phyloP scores from a whole-genome alignment of 441 rosid genomes.

The Hura crepitans region DNA sequence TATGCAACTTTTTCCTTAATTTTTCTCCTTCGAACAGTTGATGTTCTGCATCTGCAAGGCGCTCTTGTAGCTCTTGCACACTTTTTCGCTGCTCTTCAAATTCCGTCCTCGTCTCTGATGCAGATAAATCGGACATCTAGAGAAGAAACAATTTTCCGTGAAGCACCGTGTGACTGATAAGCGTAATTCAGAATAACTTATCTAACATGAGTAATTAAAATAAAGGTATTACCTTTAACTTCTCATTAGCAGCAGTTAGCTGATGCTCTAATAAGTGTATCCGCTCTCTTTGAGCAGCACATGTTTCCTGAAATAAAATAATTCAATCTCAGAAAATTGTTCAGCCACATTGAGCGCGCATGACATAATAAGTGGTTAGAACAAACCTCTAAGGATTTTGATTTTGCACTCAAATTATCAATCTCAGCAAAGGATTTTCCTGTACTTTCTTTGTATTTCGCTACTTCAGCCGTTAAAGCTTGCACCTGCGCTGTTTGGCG shows the following conservation, averaged over 20 bases:
- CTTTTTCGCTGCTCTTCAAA: conserved; percentile 52
- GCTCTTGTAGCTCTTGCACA: conserved; percentile 46
- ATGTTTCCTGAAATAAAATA: conserved; percentile 55
- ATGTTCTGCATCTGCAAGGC: conserved; percentile 59
- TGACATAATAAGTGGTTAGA: neutral
- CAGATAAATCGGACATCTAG: conserved; percentile 61
- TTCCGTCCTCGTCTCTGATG: conserved; percentile 45
- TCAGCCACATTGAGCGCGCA: neutral
- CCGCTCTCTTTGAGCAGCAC: conserved; percentile 75
- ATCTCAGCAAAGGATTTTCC: conserved; percentile 72
- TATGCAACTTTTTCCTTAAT: conserved; percentile 82
- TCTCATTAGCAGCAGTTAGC: conserved; percentile 69
- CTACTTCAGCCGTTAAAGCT: conserved; percentile 52
- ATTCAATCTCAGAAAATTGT: conserved; percentile 12
- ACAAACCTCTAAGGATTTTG: conserved; percentile 80
- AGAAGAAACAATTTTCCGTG: conserved; percentile 6
- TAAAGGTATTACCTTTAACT: conserved; percentile 51
- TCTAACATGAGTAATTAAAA: neutral
- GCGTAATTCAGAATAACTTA: neutral
- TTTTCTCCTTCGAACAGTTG: conserved; percentile 74
- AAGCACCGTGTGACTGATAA: neutral
- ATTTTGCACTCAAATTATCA: conserved; percentile 53
- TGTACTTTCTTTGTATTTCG: conserved; percentile 58
- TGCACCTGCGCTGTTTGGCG: conserved; percentile 55
- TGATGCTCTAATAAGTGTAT: conserved; percentile 57